Percentiles rank a stretch among this genome's conserved stretches.
phyloP scores from a whole-genome alignment of 768 basidiomycete genomes.

The Hericium rajendrae region DNA sequence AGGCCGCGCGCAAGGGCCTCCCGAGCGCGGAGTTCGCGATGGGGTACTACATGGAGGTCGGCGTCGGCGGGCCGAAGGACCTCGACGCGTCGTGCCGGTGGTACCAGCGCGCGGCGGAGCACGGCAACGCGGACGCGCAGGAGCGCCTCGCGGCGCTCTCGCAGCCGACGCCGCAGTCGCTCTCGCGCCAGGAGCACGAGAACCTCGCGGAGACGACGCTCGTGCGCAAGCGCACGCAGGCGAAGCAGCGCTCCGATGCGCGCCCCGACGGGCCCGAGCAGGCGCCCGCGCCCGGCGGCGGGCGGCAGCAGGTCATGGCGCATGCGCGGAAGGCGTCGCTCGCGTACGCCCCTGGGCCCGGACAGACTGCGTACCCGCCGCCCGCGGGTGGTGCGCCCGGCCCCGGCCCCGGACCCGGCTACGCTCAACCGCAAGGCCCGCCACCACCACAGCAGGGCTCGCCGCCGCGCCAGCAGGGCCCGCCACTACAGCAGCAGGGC shows the following conservation, averaged over 20 bases:
- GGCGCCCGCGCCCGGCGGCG: conserved; percentile 11
- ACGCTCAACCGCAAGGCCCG: neutral
- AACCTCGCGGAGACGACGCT: conserved; percentile 68
- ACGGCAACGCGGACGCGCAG: conserved; percentile 74
- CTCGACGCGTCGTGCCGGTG: conserved; percentile 59
- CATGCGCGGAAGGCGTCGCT: conserved; percentile 43
- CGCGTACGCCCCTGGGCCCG: conserved; percentile 14
- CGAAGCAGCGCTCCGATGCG: conserved; percentile 44
- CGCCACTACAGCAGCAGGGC: neutral
- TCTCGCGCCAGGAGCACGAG: conserved; percentile 78
- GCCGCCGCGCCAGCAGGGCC: no score
- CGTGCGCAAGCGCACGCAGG: conserved; percentile 73
- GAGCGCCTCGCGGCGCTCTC: conserved; percentile 65
- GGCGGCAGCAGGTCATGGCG: conserved; percentile 43
- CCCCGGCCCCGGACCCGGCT: neutral
- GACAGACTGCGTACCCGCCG: neutral
- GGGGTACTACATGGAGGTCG: conserved; percentile 92
- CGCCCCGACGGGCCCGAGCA: conserved; percentile 3
- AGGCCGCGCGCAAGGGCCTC: conserved; percentile 66
- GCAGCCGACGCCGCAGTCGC: conserved; percentile 45
- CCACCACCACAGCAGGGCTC: neutral
- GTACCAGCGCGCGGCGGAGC: conserved; percentile 68
- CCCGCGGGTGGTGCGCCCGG: no score
- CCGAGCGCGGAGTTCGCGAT: conserved; percentile 88
- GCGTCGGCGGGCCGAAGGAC: conserved; percentile 67